Percentiles rank a stretch among this genome's conserved stretches.
Conservation (phyloP, 2,329 filamentous ascomycete genomes). For the Fusarium coicis region DNA sequence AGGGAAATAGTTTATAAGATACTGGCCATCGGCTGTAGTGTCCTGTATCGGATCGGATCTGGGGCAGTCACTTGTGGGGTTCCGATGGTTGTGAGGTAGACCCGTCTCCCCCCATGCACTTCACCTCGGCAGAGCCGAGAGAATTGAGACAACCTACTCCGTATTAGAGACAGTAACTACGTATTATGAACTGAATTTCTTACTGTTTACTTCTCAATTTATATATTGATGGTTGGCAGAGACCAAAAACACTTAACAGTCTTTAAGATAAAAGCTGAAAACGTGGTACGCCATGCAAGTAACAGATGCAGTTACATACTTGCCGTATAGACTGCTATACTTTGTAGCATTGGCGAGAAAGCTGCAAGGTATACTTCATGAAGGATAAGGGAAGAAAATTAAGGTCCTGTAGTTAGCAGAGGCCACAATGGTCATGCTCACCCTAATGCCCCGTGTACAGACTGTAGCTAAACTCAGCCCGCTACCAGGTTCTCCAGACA, state of each 20-base stretch:
- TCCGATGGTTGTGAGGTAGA: not conserved
- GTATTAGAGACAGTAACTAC: not conserved
- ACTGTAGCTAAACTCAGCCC: not conserved
- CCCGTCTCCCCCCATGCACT: not conserved
- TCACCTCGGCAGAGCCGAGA: not conserved
- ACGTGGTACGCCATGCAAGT: not conserved
- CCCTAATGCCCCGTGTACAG: not conserved
- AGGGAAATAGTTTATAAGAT: not conserved
- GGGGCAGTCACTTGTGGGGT: not conserved
- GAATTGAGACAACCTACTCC: too few species aligned
- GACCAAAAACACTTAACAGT: not conserved
- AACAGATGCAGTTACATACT: rapidly evolving
- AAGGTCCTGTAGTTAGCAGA: not conserved
- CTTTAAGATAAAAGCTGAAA: not conserved
- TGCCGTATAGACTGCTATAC: not conserved
- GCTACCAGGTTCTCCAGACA: not conserved
- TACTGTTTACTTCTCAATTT: not conserved
- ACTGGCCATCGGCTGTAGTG: not conserved
- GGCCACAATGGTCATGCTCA: not conserved
- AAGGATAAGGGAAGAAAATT: rapidly evolving
- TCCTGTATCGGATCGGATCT: not conserved
- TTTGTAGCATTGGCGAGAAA: not conserved
- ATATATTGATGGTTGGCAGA: not conserved
- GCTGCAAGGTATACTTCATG: rapidly evolving
- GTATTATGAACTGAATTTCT: rapidly evolving